phyloP scores from a whole-genome alignment of 345 rosid species.

The Acer campestre region DNA sequence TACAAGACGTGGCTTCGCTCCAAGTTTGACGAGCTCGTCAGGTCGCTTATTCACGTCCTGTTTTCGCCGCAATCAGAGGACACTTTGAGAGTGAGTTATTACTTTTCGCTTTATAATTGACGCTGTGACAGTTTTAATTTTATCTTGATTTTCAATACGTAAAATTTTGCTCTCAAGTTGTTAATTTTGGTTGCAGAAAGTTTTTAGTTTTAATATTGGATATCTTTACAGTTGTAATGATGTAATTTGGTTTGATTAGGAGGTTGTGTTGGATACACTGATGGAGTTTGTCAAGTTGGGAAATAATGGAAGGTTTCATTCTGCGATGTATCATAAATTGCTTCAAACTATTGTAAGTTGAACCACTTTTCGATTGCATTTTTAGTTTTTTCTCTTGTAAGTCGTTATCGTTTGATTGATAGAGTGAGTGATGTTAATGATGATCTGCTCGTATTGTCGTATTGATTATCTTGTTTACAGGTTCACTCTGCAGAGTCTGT shows the following conservation, averaged over 20 bases:
- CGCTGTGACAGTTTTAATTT: too few species aligned
- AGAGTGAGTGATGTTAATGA: neutral
- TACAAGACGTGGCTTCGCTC: slow-evolving; percentile 83
- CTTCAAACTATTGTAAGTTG: slow-evolving; percentile 67
- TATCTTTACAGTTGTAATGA: neutral
- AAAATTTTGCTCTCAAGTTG: neutral
- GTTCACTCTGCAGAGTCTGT: slow-evolving; percentile 45
- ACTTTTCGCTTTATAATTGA: too few species aligned
- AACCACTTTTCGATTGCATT: neutral
- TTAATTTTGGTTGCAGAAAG: neutral
- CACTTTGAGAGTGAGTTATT: slow-evolving; percentile 47
- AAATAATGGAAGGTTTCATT: slow-evolving; percentile 68
- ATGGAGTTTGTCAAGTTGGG: slow-evolving; percentile 84
- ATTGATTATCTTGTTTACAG: slow-evolving; percentile 36
- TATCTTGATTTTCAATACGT: too few species aligned
- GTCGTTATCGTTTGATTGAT: neutral
- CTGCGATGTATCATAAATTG: slow-evolving; percentile 69
- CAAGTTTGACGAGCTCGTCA: slow-evolving; percentile 72
- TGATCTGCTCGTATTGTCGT: neutral
- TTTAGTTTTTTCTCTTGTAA: neutral
- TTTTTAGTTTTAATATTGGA: neutral
- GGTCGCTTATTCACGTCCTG: slow-evolving; percentile 47
- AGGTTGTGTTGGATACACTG: slow-evolving; percentile 70
- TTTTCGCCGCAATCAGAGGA: slow-evolving; percentile 53
- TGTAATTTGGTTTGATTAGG: slow-evolving; percentile 42